Evolutionary conservation across 139 green algal genomes (phyloP).

Genomic region (Klebsormidium nitens): DNA sequence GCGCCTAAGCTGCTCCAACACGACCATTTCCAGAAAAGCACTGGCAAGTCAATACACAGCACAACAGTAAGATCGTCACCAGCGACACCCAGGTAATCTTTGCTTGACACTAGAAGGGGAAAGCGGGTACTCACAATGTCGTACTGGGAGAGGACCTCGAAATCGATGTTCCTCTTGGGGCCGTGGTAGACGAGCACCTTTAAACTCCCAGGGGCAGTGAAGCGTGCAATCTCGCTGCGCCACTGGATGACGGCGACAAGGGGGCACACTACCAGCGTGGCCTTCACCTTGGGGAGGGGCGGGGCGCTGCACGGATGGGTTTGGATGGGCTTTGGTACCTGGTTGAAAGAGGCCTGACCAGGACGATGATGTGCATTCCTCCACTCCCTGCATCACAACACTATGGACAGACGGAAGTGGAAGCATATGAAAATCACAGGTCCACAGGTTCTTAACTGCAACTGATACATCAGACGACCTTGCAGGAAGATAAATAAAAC

Average conservation of each 20-base stretch:
- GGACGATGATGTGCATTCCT: not conserved
- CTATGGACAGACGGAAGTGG: not conserved
- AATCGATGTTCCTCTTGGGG: constrained; percentile 21
- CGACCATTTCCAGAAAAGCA: too few relatives aligned
- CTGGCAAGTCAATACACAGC: too few relatives aligned
- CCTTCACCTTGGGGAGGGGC: constrained; percentile 18
- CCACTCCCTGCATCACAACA: not conserved
- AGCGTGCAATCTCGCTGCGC: constrained; percentile 79
- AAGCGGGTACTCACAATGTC: constrained; percentile 78
- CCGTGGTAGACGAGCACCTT: constrained; percentile 80
- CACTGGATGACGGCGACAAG: constrained; percentile 85
- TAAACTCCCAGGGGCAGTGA: constrained; percentile 52
- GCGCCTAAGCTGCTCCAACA: too few relatives aligned
- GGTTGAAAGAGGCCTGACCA: not conserved
- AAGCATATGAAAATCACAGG: not conserved
- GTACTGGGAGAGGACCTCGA: constrained; percentile 47
- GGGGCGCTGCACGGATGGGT: not conserved
- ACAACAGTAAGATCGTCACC: too few relatives aligned
- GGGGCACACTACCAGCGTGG: constrained; percentile 91
- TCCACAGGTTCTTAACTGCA: not conserved
- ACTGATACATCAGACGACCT: not conserved
- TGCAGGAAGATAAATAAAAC: too few relatives aligned
- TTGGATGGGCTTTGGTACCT: not conserved
- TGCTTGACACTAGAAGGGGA: too few relatives aligned
- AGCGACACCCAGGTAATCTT: too few relatives aligned